A percentile compares a stretch with the other conserved stretches of the same genome.
phyloP scores from a whole-genome alignment of 805 yeast genomes.

The Starmerella stellata region DNA sequence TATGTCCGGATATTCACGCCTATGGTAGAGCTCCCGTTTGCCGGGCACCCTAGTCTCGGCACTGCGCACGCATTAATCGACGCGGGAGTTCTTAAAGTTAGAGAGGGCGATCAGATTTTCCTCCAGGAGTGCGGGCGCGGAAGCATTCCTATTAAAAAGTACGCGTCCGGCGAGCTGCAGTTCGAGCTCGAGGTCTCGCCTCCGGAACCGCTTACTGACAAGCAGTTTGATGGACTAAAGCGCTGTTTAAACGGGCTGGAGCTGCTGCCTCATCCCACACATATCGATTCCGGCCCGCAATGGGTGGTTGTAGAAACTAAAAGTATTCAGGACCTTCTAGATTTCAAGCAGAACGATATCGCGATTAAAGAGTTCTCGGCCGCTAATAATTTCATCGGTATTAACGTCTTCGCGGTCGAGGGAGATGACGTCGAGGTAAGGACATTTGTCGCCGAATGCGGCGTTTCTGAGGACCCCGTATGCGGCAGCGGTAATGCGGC shows the following conservation, averaged over 20 bases:
- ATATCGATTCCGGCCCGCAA: slow-evolving; percentile 8
- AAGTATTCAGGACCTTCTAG: slow-evolving; percentile 2
- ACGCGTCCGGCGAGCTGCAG: slow-evolving; percentile 16
- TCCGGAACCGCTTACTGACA: not conserved
- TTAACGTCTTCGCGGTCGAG: slow-evolving; percentile 5
- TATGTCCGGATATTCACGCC: slow-evolving; percentile 35
- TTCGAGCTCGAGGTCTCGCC: slow-evolving; percentile 4
- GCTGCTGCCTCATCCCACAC: not conserved
- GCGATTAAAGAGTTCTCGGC: slow-evolving; percentile 1
- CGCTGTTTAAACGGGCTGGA: not conserved
- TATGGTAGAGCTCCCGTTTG: slow-evolving; percentile 35
- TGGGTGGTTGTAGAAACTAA: slow-evolving; percentile 7
- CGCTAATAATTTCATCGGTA: slow-evolving; percentile 5
- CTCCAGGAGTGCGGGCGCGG: slow-evolving; percentile 16
- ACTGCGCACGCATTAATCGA: slow-evolving; percentile 12
- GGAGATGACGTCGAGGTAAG: slow-evolving; percentile 9
- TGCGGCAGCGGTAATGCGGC: slow-evolving; percentile 18
- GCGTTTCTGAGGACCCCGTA: slow-evolving; percentile 13
- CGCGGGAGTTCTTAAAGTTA: slow-evolving; percentile 11
- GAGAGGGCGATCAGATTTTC: not conserved
- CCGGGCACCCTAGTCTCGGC: slow-evolving; percentile 49
- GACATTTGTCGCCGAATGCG: slow-evolving; percentile 10
- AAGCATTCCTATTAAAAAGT: slow-evolving; percentile 28
- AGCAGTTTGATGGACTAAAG: not conserved
- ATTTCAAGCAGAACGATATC: slow-evolving; percentile 1